phyloP scores from a whole-genome alignment of 306 rosid species.

The Malus fusca region DNA sequence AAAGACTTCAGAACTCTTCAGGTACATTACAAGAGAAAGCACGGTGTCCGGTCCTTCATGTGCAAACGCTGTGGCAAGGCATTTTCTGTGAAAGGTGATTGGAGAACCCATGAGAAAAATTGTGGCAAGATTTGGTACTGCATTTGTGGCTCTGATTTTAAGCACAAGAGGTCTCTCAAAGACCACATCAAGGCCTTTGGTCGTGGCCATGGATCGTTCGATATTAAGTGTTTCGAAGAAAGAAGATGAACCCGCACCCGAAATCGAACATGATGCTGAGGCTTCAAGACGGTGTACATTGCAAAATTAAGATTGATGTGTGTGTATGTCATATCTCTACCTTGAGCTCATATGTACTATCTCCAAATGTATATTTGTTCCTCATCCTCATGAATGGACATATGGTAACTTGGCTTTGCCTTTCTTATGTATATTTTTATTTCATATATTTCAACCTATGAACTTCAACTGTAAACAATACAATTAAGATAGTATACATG shows the following conservation, averaged over 20 bases:
- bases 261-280: not conserved
- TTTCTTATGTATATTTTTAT: not conserved
- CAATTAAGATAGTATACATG: not conserved
- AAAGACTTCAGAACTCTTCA: slow-evolving; percentile 89
- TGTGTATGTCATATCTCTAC: not conserved
- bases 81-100: slow-evolving; percentile 79
- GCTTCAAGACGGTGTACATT: not conserved
- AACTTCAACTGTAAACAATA: not conserved
- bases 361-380: not conserved
- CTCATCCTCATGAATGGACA: not conserved
- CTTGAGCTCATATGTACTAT: not conserved
- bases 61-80: slow-evolving; percentile 70
- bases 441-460: no score
- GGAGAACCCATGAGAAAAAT: slow-evolving; percentile 95
- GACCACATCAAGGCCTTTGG: not conserved
- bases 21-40: slow-evolving; percentile 87
- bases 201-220: not conserved
- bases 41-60: slow-evolving; percentile 73
- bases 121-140: slow-evolving; percentile 95
- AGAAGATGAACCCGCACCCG: not conserved
- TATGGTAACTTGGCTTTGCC: not conserved
- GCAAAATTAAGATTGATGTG: not conserved
- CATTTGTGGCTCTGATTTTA: slow-evolving; percentile 83
- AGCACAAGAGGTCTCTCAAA: slow-evolving; percentile 43
- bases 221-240: not conserved